Evolutionary conservation across 768 basidiomycete species (phyloP), one percentile per base, ranked within the genome.

Genomic region (Phallus indusiatus): DNA sequence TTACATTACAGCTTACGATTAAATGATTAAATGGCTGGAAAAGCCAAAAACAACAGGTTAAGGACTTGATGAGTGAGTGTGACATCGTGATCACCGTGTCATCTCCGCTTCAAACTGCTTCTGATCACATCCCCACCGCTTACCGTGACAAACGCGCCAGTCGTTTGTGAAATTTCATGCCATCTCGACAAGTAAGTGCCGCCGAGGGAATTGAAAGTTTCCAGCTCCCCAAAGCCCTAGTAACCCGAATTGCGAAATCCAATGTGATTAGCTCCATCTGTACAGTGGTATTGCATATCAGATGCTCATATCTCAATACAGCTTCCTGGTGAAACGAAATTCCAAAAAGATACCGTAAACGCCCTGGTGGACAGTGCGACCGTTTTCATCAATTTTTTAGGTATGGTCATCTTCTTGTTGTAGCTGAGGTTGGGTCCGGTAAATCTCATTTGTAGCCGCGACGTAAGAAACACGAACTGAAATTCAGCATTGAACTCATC

Each of bases 311-410:
- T 7, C 20, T 36, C 35, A 36, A 5, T 17, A 11, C 62, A 74
- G 75, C 63, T 76, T 5, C 72, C 73, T 0, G 65, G 70, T 2
- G 69, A 71, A 47, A 70, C 71, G 42, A 77, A 76, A 64, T 66
- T 77, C 52, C 71, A 74, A 55, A 77, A 76, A 57, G 76, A 77
- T 24, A 71, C 75, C 11, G 67, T 74, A 0, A 54, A 68, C 8
- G 75, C 74, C 10, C 60, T 78, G 22, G 59, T 68, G 16, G 71
- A 72, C 54, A 68, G 67, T 16, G 70, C 75, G 20, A 77, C 76
- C 7, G 68, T 78, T 34, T 79, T 78, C 66, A 76, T 79, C 58
- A 73, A 68, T 62, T 77, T 77, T 64, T 69, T 79, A 14, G 68
- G 76, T 70, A 64, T 67, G 67, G 28, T 6, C 11, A 1, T 10